These are phyloP conservation scores for Aquilaria yunnanensis DNA, from an alignment of 345 rosid species.

Conservation along the genomic window DNA sequence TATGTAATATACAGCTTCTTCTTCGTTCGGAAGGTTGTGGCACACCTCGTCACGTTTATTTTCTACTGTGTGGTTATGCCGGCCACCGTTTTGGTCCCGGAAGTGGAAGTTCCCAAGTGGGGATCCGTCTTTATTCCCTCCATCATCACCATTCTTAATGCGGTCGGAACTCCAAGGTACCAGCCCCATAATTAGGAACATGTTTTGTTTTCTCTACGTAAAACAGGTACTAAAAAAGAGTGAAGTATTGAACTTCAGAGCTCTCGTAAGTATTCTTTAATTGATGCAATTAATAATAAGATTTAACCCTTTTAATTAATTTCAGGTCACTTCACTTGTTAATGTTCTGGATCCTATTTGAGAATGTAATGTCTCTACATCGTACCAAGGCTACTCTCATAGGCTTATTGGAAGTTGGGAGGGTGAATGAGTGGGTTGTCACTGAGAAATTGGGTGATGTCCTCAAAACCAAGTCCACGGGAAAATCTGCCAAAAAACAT, in stretches of 20 bases:
- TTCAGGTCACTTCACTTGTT: constrained; percentile 54
- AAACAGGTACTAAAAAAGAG: no score
- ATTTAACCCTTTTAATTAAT: no score
- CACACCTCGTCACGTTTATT: constrained; percentile 72
- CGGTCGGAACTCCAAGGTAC: constrained; percentile 88
- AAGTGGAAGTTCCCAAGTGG: constrained; percentile 83
- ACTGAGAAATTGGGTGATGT: constrained; percentile 86
- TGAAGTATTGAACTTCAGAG: no score
- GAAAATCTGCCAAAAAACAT: constrained; percentile 34
- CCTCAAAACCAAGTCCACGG: constrained; percentile 33
- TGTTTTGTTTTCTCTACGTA: no score
- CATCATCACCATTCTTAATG: constrained; percentile 63
- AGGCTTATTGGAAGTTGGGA: constrained; percentile 76
- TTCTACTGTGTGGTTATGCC: constrained; percentile 85
- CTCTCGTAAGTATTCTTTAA: no score
- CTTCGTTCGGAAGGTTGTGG: constrained; percentile 73
- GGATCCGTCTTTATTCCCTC: constrained; percentile 85
- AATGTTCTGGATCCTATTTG: constrained; percentile 77
- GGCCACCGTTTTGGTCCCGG: constrained; percentile 76
- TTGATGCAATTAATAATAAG: no score
- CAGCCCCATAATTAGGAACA: background rate
- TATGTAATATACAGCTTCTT: constrained; percentile 89
- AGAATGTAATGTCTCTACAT: constrained; percentile 92
- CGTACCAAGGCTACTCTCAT: constrained; percentile 81
- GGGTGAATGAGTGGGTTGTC: constrained; percentile 94